phyloP scores from a whole-genome alignment of 352 stramenopile species.

The Poterioochromonas sp. region DNA sequence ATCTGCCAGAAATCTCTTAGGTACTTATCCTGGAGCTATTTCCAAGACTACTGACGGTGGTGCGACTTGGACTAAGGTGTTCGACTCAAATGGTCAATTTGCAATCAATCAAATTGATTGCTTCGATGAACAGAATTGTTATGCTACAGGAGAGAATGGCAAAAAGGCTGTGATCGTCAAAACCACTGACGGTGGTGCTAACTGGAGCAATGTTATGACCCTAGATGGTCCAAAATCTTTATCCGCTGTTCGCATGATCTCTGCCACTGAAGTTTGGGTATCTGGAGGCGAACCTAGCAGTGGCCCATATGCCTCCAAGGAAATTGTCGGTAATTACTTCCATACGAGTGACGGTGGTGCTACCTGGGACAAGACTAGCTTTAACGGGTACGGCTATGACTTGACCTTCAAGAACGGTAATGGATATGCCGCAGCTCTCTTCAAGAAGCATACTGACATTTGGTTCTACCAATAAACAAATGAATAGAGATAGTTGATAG shows the following conservation, averaged over 20 bases:
- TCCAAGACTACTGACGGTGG: conserved; percentile 9
- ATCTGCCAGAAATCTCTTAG: too few species aligned
- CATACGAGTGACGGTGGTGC: background rate
- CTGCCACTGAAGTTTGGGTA: conserved; percentile 14
- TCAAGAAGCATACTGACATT: too few species aligned
- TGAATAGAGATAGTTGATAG: too few species aligned
- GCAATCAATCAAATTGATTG: conserved; percentile 10
- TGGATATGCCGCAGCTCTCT: background rate
- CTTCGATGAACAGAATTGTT: background rate
- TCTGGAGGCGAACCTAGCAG: conserved; percentile 7
- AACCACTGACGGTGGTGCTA: conserved; percentile 10
- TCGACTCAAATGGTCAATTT: background rate
- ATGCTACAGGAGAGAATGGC: background rate
- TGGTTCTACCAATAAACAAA: too few species aligned
- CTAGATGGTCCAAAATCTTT: background rate
- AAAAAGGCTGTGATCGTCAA: background rate
- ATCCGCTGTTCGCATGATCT: background rate
- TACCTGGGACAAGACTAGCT: background rate
- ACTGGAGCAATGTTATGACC: background rate
- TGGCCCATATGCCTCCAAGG: too few species aligned
- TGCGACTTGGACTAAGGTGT: conserved; percentile 20
- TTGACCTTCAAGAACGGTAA: background rate
- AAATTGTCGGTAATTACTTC: background rate
- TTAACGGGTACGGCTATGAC: background rate
- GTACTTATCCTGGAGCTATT: background rate